Evolutionary conservation across 345 rosid genomes (phyloP).

Genomic region (Acer saccharum): DNA sequence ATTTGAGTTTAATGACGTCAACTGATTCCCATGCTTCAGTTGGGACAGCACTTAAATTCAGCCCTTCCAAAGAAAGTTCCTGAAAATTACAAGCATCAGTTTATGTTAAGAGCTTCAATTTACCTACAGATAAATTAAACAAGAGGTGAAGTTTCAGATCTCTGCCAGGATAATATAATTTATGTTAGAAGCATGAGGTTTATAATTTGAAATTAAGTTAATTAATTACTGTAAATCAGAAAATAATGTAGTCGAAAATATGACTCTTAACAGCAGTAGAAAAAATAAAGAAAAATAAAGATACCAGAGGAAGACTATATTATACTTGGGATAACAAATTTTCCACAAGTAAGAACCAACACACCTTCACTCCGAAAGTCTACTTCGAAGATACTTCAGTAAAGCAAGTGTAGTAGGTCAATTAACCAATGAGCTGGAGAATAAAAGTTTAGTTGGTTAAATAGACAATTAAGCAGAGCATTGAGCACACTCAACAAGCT

Average conservation of each 20-base stretch:
- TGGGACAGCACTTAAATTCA: constrained; percentile 70
- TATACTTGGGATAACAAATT: no score
- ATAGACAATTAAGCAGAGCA: no score
- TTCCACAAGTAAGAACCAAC: no score
- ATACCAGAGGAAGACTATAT: constrained; percentile 12
- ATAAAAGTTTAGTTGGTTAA: no score
- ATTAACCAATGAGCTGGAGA: no score
- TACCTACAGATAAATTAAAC: no score
- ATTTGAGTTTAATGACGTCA: constrained; percentile 69
- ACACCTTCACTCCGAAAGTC: no score
- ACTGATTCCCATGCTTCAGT: constrained; percentile 80
- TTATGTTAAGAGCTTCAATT: constrained; percentile 37
- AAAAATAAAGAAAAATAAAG: constrained; percentile 7
- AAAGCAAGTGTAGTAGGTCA: no score
- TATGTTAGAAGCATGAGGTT: constrained; percentile 28
- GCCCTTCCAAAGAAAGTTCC: constrained; percentile 82
- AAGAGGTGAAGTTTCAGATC: constrained; percentile 31
- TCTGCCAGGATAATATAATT: constrained; percentile 27
- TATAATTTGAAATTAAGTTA: constrained; percentile 9
- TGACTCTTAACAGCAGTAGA: constrained; percentile 9
- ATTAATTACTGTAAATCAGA: not conserved
- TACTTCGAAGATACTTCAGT: no score
- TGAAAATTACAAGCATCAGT: constrained; percentile 34
- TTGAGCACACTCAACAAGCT: no score
- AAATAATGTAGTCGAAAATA: no score